Conservation (phyloP, 345 rosid species). For the Arabidopsis thaliana region DNA sequence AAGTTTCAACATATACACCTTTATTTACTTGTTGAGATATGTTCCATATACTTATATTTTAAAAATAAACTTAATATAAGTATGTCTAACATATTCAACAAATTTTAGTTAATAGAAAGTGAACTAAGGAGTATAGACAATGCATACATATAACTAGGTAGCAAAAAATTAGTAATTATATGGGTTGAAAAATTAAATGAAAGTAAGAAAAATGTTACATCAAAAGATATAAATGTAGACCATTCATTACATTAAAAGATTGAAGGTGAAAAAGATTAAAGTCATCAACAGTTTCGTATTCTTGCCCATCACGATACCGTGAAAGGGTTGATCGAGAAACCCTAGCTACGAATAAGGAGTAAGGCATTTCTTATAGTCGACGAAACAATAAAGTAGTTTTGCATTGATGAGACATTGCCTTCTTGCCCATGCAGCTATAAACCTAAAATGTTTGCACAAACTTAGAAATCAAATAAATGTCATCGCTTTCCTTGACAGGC, state of each 20-base stretch:
- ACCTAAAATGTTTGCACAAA: constrained; percentile 42
- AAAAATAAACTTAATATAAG: too few species aligned
- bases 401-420: constrained; percentile 36
- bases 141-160: neutral
- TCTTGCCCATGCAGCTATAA: constrained; percentile 39
- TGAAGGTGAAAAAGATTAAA: constrained; percentile 25
- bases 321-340: constrained; percentile 33
- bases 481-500: neutral
- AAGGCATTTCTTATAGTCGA: constrained; percentile 34
- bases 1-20: constrained; percentile 5
- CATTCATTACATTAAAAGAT: constrained; percentile 34
- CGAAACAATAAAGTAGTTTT: constrained; percentile 21
- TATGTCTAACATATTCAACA: constrained; percentile 1
- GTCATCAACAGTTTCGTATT: constrained; percentile 26
- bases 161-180: neutral
- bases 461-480: constrained; percentile 41
- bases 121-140: neutral
- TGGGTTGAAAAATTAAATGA: constrained; percentile 39
- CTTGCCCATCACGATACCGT: constrained; percentile 45
- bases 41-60: too few species aligned
- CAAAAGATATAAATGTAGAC: constrained; percentile 28
- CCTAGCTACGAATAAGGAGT: constrained; percentile 32
- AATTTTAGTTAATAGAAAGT: neutral
- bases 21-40: constrained; percentile 8
- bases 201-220: constrained; percentile 40